These are phyloP conservation scores for Dillenia turbinata DNA, from an alignment of 164 flowering plant species.

Conservation along the genomic window DNA sequence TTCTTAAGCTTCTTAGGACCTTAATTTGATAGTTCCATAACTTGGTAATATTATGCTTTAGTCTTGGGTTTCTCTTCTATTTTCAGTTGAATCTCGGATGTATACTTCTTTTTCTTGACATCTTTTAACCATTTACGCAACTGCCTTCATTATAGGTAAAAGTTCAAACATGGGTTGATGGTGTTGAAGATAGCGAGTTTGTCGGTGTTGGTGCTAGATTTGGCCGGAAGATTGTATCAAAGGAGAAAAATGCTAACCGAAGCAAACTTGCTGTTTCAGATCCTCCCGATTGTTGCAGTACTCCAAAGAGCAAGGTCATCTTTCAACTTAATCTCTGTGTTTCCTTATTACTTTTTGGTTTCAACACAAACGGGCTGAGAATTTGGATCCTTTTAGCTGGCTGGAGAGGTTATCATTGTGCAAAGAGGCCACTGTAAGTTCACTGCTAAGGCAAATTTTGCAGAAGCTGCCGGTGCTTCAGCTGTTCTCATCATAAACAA, in stretches of 20 bases:
- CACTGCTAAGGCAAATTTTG: conserved; percentile 75
- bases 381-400: conserved; percentile 34
- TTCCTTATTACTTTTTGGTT: too few relatives aligned
- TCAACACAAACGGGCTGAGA: too few relatives aligned
- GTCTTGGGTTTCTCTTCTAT: neutral
- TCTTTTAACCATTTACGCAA: too few relatives aligned
- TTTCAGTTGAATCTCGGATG: neutral
- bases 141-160: conserved; percentile 40
- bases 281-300: conserved; percentile 61
- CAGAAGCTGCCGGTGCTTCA: conserved; percentile 87
- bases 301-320: conserved; percentile 52
- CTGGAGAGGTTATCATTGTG: conserved; percentile 79
- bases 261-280: conserved; percentile 49
- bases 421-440: conserved; percentile 86
- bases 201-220: conserved; percentile 82
- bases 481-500: conserved; percentile 82
- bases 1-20: too few relatives aligned
- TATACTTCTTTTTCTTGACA: too few relatives aligned
- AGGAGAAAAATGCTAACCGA: conserved; percentile 65
- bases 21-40: too few relatives aligned
- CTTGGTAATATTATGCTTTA: neutral
- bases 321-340: too few relatives aligned
- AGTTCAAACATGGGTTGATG: conserved; percentile 51
- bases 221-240: conserved; percentile 61
- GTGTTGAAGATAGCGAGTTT: conserved; percentile 36